Evolutionary conservation across 164 flowering plant genomes (phyloP), one percentile per base, ranked within the genome.

Genomic region (Brasenia schreberi): DNA sequence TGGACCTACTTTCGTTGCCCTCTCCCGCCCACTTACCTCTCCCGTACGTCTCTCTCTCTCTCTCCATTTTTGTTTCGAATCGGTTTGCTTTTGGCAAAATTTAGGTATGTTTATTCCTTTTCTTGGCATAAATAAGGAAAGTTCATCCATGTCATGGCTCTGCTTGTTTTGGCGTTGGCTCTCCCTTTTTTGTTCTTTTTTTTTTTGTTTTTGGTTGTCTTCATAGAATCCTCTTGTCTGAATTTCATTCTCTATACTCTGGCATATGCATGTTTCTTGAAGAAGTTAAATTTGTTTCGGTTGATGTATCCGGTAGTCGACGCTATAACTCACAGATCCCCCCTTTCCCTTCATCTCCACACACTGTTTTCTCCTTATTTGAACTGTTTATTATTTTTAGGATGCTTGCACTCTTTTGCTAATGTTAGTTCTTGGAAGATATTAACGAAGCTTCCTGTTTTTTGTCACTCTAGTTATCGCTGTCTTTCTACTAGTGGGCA

Each of bases 1-100:
- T 77, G 82, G 80, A 44, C 96, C 98, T 0, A 96, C 95, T 64
- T 65, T 83, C n/a, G 19, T 64, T 43, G 92, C 96, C 49, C 86
- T 94, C 62, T 79, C 87, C 0, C 70, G 72, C 67, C 96, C 95
- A 17, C 60, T 87, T 19, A 65, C 68, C 56, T 76, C 84, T 68
- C 96, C 86, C 87, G 96, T 89, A 52, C 43, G 19, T 53, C 49
- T 53, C 12, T 9, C 56, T 49, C 16, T 7, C 12, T 49, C 16
- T 49, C 56, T 33, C 39, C 39, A 33, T 1, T 33, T 33, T 33
- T 33, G 39, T 33, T 33, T 33, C 39, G 39, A 33, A 33, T 33
- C 39, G 39, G 39, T 33, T 33, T 33, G 39, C 4, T 33, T 33
- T 33, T 33, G 39, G 2, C 4, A 33, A 33, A 33, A 33, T 33